Percentiles rank a stretch among this genome's conserved stretches.
Conservation (phyloP, 805 yeast species). For the Starmerella davenportii region DNA sequence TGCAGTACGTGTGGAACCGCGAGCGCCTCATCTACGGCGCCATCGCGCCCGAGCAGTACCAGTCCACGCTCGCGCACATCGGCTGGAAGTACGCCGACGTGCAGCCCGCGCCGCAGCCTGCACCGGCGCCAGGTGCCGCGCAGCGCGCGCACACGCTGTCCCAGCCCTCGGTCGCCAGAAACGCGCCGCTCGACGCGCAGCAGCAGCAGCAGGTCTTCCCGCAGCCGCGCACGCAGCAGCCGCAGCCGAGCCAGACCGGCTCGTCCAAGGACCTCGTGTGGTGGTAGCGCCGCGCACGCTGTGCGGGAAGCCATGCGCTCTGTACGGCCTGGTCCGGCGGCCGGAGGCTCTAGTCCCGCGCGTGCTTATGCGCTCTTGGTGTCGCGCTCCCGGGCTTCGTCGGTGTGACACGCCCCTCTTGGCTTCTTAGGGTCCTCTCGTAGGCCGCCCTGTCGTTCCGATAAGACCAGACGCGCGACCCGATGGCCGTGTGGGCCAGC, state of each 20-base stretch:
- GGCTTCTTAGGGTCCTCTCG: too few relatives aligned
- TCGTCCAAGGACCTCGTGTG: background rate
- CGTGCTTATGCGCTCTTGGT: too few relatives aligned
- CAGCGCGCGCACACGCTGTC: background rate
- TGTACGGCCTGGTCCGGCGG: too few relatives aligned
- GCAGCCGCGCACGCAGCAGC: background rate
- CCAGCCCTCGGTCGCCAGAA: background rate
- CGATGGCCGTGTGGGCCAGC: too few relatives aligned
- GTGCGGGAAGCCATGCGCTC: too few relatives aligned
- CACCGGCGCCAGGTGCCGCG: background rate
- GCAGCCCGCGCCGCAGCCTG: background rate
- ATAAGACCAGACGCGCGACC: too few relatives aligned
- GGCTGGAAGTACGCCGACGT: slow-evolving; percentile 9
- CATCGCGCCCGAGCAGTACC: slow-evolving; percentile 6
- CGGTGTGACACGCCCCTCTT: too few relatives aligned
- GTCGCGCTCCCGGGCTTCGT: too few relatives aligned
- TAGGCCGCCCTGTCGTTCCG: too few relatives aligned
- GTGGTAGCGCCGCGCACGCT: too few relatives aligned
- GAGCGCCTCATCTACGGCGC: slow-evolving; percentile 11
- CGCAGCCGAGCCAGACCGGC: background rate
- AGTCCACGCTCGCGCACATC: slow-evolving; percentile 1
- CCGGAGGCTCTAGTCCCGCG: too few relatives aligned
- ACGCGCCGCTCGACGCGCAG: too few relatives aligned
- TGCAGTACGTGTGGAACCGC: slow-evolving; percentile 11
- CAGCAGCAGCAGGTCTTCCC: background rate